Percentiles rank a stretch among this genome's conserved stretches.
phyloP scores from a whole-genome alignment of 78 protist species.

The Dictyostelium firmibasis region DNA sequence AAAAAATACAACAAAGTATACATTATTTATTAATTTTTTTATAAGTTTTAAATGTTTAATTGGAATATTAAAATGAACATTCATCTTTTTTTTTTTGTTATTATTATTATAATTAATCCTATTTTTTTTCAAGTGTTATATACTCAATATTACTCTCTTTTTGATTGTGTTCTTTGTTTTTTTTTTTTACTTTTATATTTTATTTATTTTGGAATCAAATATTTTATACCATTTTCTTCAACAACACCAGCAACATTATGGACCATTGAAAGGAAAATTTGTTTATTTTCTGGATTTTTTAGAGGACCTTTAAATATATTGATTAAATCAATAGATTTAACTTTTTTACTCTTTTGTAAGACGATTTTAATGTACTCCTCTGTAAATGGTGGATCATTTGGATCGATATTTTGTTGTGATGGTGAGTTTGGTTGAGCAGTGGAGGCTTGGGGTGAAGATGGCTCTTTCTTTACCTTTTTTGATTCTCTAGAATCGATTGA shows the following conservation, averaged over 20 bases:
- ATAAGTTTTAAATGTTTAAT: no score
- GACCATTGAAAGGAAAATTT: neutral
- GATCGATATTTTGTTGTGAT: neutral
- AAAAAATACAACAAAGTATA: no score
- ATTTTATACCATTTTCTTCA: constrained; percentile 43
- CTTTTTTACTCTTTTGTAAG: neutral
- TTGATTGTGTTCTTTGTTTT: no score
- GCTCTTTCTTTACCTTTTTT: constrained; percentile 16
- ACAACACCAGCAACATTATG: constrained; percentile 39
- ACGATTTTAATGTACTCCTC: constrained; percentile 27
- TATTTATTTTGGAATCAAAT: constrained; percentile 43
- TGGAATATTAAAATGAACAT: no score
- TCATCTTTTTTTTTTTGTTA: neutral
- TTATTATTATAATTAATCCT: neutral
- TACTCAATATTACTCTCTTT: no score
- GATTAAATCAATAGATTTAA: constrained; percentile 38
- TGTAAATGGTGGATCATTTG: constrained; percentile 4
- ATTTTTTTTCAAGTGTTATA: no score
- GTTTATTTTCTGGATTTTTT: constrained; percentile 15
- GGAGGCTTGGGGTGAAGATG: constrained; percentile 29
- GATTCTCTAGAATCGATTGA: neutral
- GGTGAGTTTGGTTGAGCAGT: neutral
- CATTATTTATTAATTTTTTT: no score
- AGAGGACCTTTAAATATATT: constrained; percentile 19
- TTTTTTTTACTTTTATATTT: neutral